Conservation (phyloP, 2,329 filamentous ascomycete species). For the Tolypocladium nubicola region DNA sequence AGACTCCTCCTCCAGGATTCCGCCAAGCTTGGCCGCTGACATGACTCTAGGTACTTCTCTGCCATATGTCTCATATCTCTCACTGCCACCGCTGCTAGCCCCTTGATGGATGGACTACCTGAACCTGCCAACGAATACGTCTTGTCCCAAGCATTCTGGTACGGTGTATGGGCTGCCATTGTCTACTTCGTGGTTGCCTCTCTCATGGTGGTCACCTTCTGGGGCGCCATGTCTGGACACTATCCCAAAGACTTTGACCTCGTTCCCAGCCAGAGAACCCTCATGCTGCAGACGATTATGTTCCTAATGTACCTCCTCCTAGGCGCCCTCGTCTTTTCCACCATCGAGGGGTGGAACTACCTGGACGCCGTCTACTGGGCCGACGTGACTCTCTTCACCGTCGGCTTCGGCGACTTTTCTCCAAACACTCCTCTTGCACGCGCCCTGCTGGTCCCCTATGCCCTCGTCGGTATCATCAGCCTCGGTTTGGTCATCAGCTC, state of each 20-base stretch:
- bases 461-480: conserved; percentile 73
- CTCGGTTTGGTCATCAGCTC: conserved; percentile 75
- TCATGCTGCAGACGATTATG: conserved; percentile 84
- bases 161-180: conserved; percentile 67
- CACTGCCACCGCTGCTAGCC: conserved; percentile 52
- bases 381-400: conserved; percentile 58
- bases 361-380: conserved; percentile 74
- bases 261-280: conserved; percentile 69
- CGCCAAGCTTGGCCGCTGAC: neutral
- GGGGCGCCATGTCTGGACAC: conserved; percentile 57
- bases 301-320: conserved; percentile 73
- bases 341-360: conserved; percentile 64
- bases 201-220: conserved; percentile 69
- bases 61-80: conserved; percentile 57
- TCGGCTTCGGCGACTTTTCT: conserved; percentile 50
- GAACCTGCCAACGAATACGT: conserved; percentile 40
- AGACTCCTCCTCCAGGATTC: conserved; percentile 5
- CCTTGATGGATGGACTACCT: conserved; percentile 24
- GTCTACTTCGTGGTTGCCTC: conserved; percentile 73
- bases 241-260: conserved; percentile 73
- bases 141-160: conserved; percentile 78
- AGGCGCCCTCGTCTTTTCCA: conserved; percentile 65
- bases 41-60: conserved; percentile 38
- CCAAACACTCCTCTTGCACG: conserved; percentile 44
- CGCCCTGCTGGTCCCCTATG: conserved; percentile 71